Evolutionary conservation across 1,139 yeast species (phyloP), one percentile per base, ranked within the genome.

Genomic region (Taphrina confusa): DNA sequence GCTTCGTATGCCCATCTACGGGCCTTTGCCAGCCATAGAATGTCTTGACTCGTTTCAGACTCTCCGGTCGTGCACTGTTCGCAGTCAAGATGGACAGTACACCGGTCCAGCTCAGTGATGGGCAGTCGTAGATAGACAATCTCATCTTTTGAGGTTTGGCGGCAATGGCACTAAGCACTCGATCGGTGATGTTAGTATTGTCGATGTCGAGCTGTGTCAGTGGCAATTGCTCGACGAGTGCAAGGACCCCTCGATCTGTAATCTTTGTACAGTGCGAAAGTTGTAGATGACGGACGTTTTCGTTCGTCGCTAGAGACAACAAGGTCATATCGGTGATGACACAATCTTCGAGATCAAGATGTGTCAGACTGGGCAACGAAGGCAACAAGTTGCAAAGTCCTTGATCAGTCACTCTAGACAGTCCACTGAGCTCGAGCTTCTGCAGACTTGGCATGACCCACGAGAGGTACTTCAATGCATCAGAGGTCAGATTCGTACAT

Each of bases 341-440:
- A 34, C 63, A 55, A 22, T 55, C 60, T 36, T 64, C 66, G 47
- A 65, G 62, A 50, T 65, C 66, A n/a, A 65, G 39, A 37, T 47
- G 65, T 9, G 40, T 22, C n/a, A 64, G 40, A 9, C 40, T 28
- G 20, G 62, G 61, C 11, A 57, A 27, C 5, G 61, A 58, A 14
- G 47, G 60, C 37, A 64, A 22, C 14, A 64, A 47, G n/a, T 46
- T 36, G 8, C 25, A 18, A 16, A 64, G 16, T 3, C 62, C 65
- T 18, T 37, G 59, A 25, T 63, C 66, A 8, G 60, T 49, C 25
- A 64, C 8, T 14, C 30, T 18, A 3, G 57, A 22, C 8, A 57
- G 30, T 9, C 63, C 63, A 6, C 61, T 45, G 6, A 64, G 16
- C 25, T 62, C 61, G 34, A 65, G 57, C 16, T 61, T 63, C 28